Evolutionary conservation across 2,329 filamentous ascomycete genomes (phyloP).

Genomic region (Exophiala oligosperma): DNA sequence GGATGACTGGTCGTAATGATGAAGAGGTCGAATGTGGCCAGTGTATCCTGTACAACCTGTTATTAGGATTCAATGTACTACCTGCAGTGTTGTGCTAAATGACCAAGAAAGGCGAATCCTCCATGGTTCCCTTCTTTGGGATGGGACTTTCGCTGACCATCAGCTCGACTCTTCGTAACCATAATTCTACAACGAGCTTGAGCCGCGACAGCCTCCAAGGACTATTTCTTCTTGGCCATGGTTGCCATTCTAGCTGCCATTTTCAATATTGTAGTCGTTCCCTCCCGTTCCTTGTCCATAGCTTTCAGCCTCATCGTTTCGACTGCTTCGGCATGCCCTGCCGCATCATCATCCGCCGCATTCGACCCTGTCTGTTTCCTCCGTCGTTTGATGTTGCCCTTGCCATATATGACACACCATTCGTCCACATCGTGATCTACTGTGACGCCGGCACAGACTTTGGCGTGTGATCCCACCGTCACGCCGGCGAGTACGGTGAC

Average conservation of each 20-base stretch:
- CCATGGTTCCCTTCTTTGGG: no score
- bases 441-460: constrained; percentile 64
- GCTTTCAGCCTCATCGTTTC: constrained; percentile 64
- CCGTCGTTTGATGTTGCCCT: constrained; percentile 41
- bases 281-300: constrained; percentile 45
- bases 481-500: constrained; percentile 37
- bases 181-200: no score
- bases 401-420: constrained; percentile 68
- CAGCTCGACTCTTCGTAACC: no score
- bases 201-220: no score
- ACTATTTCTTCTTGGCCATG: constrained; percentile 28
- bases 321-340: constrained; percentile 37
- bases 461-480: constrained; percentile 59
- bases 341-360: constrained; percentile 8
- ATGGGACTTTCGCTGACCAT: no score
- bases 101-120: no score
- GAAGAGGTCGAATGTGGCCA: no score
- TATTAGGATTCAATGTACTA: no score
- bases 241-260: constrained; percentile 23
- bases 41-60: no score
- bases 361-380: constrained; percentile 7
- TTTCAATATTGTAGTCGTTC: constrained; percentile 19
- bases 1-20: no score
- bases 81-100: no score
- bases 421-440: constrained; percentile 60